phyloP scores from a whole-genome alignment of 495 filamentous ascomycete species.

The Lasiosphaeria miniovina region DNA sequence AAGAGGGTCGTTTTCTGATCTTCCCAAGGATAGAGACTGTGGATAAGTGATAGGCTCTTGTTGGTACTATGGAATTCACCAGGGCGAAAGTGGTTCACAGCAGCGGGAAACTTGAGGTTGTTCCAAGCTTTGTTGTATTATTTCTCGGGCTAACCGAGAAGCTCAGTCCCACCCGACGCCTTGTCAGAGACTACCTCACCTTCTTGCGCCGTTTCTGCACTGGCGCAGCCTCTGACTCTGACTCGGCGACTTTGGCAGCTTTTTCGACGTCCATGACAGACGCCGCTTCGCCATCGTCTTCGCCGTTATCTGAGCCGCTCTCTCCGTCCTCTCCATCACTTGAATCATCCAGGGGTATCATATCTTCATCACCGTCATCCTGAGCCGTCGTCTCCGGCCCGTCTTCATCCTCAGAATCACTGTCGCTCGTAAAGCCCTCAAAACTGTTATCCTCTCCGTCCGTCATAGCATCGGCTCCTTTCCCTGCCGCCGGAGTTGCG shows the following conservation, averaged over 20 bases:
- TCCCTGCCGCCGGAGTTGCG: constrained; percentile 20
- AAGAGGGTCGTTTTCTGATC: no score
- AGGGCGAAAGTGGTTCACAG: no score
- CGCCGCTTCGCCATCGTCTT: background rate
- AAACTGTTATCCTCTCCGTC: constrained; percentile 38
- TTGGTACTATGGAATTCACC: no score
- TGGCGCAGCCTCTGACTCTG: constrained; percentile 5
- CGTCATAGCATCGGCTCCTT: constrained; percentile 23
- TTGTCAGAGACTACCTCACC: background rate
- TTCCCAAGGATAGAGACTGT: no score
- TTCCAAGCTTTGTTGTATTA: no score
- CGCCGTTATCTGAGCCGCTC: background rate
- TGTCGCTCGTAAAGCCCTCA: constrained; percentile 53
- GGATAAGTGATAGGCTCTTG: no score
- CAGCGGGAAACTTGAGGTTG: no score
- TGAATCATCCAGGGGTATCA: constrained; percentile 52
- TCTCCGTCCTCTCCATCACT: constrained; percentile 31
- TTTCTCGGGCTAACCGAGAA: no score
- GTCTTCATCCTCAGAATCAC: constrained; percentile 39
- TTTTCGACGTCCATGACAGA: background rate
- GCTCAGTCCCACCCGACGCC: no score
- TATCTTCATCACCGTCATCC: constrained; percentile 41
- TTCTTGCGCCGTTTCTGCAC: constrained; percentile 1
- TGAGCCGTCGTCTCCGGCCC: constrained; percentile 34
- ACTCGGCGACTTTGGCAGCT: constrained; percentile 5